These are phyloP conservation scores for Kitagawia praeruptora DNA, from an alignment of 129 eudicot genomes.

Conservation along the genomic window DNA sequence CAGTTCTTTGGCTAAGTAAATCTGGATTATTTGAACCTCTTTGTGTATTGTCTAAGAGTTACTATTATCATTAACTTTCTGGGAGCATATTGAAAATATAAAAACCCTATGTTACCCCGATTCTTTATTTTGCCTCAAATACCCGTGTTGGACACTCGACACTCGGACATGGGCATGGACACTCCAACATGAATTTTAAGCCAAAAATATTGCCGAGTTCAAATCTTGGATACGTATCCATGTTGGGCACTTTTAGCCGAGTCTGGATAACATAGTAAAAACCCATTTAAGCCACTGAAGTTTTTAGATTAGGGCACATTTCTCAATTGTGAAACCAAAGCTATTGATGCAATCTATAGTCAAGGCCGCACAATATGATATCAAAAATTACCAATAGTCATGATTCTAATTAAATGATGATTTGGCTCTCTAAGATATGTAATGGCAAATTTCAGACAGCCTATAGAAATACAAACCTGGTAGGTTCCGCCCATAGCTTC, in stretches of 20 bases:
- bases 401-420: background rate
- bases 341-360: background rate
- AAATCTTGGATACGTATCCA: no score
- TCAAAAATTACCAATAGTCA: background rate
- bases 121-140: no score
- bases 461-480: slow-evolving; percentile 38
- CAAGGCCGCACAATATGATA: background rate
- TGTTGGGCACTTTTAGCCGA: no score
- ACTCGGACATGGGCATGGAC: no score
- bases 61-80: background rate
- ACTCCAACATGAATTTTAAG: no score
- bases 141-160: no score
- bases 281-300: background rate
- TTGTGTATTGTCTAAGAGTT: no score
- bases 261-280: no score
- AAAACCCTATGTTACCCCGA: no score
- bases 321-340: background rate
- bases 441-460: background rate
- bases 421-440: background rate
- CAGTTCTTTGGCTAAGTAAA: no score
- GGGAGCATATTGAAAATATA: background rate
- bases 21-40: no score
- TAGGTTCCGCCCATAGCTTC: slow-evolving; percentile 99
- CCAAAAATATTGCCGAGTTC: no score
- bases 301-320: background rate